A percentile compares a stretch with the other conserved stretches of the same genome.
These are phyloP conservation scores for Leishmania braziliensis DNA, from an alignment of 208 protist genomes.

Conservation along the genomic window DNA sequence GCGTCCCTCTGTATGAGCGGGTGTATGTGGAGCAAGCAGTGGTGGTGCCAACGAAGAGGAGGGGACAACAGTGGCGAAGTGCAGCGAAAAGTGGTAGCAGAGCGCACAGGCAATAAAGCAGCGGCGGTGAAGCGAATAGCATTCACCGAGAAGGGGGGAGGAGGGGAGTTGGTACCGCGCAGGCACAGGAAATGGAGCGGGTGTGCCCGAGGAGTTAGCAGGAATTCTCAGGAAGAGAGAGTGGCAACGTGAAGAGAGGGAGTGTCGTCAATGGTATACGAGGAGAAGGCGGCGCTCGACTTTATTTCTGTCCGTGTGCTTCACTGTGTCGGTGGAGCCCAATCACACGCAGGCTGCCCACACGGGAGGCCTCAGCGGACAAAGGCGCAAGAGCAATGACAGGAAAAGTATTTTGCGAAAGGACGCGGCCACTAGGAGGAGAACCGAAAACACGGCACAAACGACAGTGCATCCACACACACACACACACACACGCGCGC, in stretches of 20 bases:
- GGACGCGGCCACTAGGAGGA: not conserved
- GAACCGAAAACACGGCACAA: not conserved
- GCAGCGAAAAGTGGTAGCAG: not conserved
- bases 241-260: constrained; percentile 8
- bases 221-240: not conserved
- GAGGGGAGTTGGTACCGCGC: not conserved
- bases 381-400: not conserved
- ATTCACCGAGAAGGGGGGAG: not conserved
- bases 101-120: not conserved
- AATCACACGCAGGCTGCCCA: not conserved
- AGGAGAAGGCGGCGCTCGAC: not conserved
- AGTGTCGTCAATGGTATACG: not conserved
- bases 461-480: not conserved
- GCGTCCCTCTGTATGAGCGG: not conserved
- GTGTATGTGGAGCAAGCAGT: not conserved
- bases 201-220: not conserved
- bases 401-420: not conserved
- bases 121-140: not conserved
- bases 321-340: too few relatives aligned
- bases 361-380: not conserved
- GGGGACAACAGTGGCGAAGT: not conserved
- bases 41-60: not conserved
- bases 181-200: not conserved
- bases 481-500: not conserved
- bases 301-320: not conserved